phyloP scores from a whole-genome alignment of 345 rosid species.

The Eucalyptus polybractea region DNA sequence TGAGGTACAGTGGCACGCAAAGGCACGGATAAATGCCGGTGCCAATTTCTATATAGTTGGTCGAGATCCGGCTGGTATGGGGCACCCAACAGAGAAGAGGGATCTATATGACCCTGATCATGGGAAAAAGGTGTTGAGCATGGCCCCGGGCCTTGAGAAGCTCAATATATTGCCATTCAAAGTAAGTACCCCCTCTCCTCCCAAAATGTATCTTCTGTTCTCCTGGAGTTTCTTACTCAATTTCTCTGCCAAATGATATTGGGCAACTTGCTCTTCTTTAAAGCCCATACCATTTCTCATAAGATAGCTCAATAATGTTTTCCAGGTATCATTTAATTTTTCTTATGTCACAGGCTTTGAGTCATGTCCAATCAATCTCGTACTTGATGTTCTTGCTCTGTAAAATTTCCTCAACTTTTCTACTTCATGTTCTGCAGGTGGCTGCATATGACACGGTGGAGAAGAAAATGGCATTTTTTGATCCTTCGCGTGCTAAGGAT shows the following conservation, averaged over 20 bases:
- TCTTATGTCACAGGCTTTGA: background rate
- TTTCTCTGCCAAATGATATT: background rate
- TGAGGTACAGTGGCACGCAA: conserved; percentile 99
- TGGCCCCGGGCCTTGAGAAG: conserved; percentile 98
- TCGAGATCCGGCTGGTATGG: conserved; percentile 99
- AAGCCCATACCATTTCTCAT: background rate
- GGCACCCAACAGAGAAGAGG: conserved; percentile 91
- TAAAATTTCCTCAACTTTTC: background rate
- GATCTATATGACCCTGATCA: conserved; percentile 95
- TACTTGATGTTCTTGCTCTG: background rate
- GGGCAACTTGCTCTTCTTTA: background rate
- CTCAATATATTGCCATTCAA: conserved; percentile 87
- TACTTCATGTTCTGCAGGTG: conserved; percentile 31
- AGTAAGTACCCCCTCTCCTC: conserved; percentile 16
- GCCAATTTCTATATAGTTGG: conserved; percentile 98
- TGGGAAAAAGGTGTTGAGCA: conserved; percentile 90
- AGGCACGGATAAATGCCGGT: conserved; percentile 92
- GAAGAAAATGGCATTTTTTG: conserved; percentile 93
- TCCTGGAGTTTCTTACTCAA: background rate
- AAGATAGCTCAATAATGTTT: background rate
- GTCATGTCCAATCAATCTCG: background rate
- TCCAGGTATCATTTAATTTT: background rate
- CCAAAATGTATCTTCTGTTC: background rate
- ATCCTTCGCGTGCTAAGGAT: conserved; percentile 79
- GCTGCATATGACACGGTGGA: conserved; percentile 82